Conservation (phyloP, 2,329 filamentous ascomycete genomes). For the Hypocreales sp. region DNA sequence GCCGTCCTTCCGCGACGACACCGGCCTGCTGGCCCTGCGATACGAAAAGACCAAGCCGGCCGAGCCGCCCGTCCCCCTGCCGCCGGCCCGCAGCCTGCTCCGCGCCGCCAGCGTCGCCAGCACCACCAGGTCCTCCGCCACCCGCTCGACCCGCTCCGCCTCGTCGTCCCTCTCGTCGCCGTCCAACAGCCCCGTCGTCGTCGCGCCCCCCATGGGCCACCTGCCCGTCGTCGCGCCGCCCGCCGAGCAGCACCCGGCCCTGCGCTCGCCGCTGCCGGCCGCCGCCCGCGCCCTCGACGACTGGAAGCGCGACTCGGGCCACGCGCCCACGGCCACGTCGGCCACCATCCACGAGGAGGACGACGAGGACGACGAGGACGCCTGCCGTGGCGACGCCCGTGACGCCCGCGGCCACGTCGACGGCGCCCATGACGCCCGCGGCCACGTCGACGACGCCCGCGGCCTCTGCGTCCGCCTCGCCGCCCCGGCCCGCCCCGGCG, state of each 20-base stretch:
- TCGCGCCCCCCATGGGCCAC: conserved; percentile 11
- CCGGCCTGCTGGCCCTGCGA: conserved; percentile 35
- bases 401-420: not conserved
- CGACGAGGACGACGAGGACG: conserved; percentile 19
- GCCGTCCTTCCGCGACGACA: conserved; percentile 28
- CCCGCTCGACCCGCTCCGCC: conserved; percentile 7
- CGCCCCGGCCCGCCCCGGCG: not conserved
- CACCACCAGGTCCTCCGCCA: conserved; percentile 8
- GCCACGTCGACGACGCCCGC: not conserved
- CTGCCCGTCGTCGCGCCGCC: conserved; percentile 23
- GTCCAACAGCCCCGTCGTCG: conserved; percentile 13
- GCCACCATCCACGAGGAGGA: conserved; percentile 22
- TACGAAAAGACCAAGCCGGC: conserved; percentile 46
- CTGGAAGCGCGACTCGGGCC: conserved; percentile 40
- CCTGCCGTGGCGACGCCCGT: too few relatives aligned
- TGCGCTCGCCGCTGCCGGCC: conserved; percentile 17
- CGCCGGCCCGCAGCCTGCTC: conserved; percentile 19
- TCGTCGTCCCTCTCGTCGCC: conserved; percentile 9
- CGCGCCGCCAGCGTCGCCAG: conserved; percentile 5
- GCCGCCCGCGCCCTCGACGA: conserved; percentile 17
- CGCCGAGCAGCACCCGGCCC: conserved; percentile 36
- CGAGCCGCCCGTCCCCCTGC: conserved; percentile 39
- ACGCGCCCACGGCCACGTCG: conserved; percentile 24
- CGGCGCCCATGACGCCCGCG: not conserved
- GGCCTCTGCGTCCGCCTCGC: not conserved